Conservation (phyloP, 176 grass and related monocot species). For the Carex parvula region DNA sequence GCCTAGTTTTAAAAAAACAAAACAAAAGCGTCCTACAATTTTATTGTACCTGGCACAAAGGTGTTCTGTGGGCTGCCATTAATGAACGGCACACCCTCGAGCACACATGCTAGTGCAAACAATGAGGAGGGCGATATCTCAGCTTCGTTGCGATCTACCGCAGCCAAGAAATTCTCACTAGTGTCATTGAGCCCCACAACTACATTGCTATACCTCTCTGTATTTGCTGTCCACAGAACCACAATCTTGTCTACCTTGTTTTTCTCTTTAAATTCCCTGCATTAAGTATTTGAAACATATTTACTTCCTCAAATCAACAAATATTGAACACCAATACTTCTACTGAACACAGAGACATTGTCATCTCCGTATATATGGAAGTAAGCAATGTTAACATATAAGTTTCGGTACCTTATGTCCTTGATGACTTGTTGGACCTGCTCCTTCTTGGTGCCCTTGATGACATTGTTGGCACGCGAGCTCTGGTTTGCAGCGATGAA, state of each 20-base stretch:
- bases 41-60: conserved; percentile 75
- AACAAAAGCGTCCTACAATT: background rate
- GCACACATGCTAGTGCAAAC: conserved; percentile 75
- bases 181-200: conserved; percentile 82
- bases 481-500: conserved; percentile 93
- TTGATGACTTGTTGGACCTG: conserved; percentile 85
- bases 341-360: background rate
- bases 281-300: background rate
- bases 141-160: conserved; percentile 61
- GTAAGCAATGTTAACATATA: background rate
- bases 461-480: conserved; percentile 52
- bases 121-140: conserved; percentile 89
- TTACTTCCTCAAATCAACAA: conserved; percentile 1
- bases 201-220: conserved; percentile 85
- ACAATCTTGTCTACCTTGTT: conserved; percentile 85
- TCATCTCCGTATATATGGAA: background rate
- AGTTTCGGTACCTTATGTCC: conserved; percentile 62
- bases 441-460: conserved; percentile 81
- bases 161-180: conserved; percentile 67
- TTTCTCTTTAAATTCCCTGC: conserved; percentile 94
- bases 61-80: conserved; percentile 99
- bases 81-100: conserved; percentile 82
- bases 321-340: background rate
- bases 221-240: conserved; percentile 96
- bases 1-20: no score